phyloP scores from a whole-genome alignment of 768 basidiomycete species.

The Suillus weaverae region DNA sequence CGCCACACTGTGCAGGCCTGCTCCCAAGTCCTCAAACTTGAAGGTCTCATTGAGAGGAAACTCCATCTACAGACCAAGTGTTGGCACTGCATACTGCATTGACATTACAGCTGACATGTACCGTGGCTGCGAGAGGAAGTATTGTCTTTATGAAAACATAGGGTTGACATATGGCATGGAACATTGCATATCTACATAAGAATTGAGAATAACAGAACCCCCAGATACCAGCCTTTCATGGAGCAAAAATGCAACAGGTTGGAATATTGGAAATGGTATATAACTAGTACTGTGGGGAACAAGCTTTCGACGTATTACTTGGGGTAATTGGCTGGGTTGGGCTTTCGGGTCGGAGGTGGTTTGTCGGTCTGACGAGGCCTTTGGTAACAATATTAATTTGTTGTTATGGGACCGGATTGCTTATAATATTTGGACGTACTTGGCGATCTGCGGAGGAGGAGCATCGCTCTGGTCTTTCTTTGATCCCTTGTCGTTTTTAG shows the following conservation, averaged over 20 bases:
- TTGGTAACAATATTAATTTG: neutral
- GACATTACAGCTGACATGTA: neutral
- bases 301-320: neutral
- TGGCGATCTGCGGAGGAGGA: no score
- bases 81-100: neutral
- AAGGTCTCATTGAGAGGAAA: neutral
- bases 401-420: neutral
- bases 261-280: neutral
- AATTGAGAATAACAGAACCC: neutral
- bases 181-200: neutral
- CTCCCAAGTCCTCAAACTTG: neutral
- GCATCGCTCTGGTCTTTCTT: no score
- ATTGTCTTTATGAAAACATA: neutral
- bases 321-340: neutral
- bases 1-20: neutral
- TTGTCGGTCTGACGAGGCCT: neutral
- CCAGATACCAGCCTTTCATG: neutral
- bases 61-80: neutral
- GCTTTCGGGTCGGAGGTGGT: neutral
- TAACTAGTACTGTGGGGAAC: neutral
- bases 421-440: neutral
- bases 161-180: neutral
- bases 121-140: neutral
- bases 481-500: neutral
- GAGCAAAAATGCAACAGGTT: neutral